Percentiles rank a stretch among this genome's conserved stretches.
phyloP scores from a whole-genome alignment of 164 flowering plant genomes.

The Cinnamomum chago region DNA sequence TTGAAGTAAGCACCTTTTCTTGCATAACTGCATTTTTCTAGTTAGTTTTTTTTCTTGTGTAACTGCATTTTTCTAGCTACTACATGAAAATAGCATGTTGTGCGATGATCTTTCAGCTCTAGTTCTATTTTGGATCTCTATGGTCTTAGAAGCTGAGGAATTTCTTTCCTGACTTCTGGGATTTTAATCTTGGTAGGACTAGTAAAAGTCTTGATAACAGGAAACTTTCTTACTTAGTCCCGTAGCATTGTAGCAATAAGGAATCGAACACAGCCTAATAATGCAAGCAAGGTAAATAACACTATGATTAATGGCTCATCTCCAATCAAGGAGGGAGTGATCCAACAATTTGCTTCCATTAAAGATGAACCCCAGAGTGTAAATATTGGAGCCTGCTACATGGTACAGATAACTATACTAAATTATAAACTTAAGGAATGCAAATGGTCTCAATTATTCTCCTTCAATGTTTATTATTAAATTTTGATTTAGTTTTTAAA shows the following conservation, averaged over 20 bases:
- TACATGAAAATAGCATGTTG: too few relatives aligned
- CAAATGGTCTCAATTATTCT: not conserved
- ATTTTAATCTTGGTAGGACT: not conserved
- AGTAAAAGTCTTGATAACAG: not conserved
- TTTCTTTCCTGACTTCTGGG: not conserved
- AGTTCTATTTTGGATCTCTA: too few relatives aligned
- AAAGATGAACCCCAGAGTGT: not conserved
- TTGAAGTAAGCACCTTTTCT: slow-evolving; percentile 42
- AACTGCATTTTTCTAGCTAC: not conserved
- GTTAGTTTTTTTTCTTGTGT: not conserved
- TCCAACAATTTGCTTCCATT: not conserved
- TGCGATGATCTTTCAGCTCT: too few relatives aligned
- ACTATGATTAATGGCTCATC: not conserved
- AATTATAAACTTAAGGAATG: not conserved
- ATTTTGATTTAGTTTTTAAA: too few relatives aligned
- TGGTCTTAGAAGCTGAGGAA: not conserved
- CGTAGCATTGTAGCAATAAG: too few relatives aligned
- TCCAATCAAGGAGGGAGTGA: not conserved
- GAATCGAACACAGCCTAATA: not conserved
- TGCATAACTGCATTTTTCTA: not conserved
- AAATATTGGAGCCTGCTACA: not conserved
- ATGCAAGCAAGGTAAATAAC: not conserved
- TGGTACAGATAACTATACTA: not conserved
- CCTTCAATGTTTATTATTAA: not conserved
- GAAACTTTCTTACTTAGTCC: too few relatives aligned